These are phyloP conservation scores for Hibiscus syriacus DNA, from an alignment of 345 rosid genomes.

Conservation along the genomic window DNA sequence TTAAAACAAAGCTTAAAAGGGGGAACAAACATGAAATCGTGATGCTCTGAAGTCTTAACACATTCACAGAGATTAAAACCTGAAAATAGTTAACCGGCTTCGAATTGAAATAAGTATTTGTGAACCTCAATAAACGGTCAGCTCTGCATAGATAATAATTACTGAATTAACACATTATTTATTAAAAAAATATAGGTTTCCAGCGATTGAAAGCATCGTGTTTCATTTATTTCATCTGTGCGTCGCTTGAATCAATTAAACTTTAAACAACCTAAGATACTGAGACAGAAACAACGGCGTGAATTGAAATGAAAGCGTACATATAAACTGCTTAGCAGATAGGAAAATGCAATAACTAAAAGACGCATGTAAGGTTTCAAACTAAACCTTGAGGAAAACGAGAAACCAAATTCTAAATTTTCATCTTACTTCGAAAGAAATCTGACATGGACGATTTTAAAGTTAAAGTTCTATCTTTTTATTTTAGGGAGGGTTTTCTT, in stretches of 20 bases:
- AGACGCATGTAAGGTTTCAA: background rate
- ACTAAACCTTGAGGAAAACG: no score
- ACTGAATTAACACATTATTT: background rate
- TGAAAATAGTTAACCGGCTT: constrained; percentile 27
- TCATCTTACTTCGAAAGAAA: background rate
- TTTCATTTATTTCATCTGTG: background rate
- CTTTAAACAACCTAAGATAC: background rate
- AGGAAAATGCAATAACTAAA: background rate
- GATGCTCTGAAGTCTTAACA: background rate
- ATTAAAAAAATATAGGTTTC: background rate
- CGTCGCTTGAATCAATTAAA: background rate
- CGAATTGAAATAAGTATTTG: constrained; percentile 24
- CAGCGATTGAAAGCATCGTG: background rate
- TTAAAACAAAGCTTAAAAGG: constrained; percentile 1
- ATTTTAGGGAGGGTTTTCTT: no score
- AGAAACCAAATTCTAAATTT: background rate
- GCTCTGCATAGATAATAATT: constrained; percentile 24
- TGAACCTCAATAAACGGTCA: constrained; percentile 27
- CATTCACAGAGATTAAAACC: constrained; percentile 18
- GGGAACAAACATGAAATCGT: background rate
- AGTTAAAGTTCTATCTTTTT: background rate
- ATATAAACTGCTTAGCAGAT: background rate
- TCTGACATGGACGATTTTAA: background rate
- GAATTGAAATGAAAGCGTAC: background rate
- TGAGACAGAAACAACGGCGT: background rate